These are phyloP conservation scores for Leptographium procerum DNA, from an alignment of 2,329 filamentous ascomycete species.

Conservation along the genomic window DNA sequence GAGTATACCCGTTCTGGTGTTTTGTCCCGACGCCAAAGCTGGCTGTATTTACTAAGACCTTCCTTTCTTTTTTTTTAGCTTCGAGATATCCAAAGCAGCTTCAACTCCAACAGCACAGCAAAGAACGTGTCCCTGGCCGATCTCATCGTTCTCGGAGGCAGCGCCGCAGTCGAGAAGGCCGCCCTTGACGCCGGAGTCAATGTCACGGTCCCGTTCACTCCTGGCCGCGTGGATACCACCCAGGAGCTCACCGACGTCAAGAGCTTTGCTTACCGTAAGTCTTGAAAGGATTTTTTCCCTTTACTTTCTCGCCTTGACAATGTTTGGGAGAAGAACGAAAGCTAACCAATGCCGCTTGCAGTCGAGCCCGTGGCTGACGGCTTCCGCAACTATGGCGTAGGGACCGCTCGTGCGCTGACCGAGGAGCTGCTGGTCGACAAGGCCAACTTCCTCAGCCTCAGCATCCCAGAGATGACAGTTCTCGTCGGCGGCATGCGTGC, in stretches of 20 bases:
- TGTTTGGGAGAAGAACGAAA: background rate
- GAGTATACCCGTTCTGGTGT: background rate
- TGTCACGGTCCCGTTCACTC: conserved; percentile 56
- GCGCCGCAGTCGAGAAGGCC: conserved; percentile 64
- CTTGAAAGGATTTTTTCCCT: too few species aligned
- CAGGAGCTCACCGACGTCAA: conserved; percentile 60
- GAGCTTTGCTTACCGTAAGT: conserved; percentile 37
- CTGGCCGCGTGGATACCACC: conserved; percentile 60
- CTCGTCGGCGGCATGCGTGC: conserved; percentile 62
- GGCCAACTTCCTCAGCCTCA: conserved; percentile 58
- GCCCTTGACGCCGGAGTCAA: conserved; percentile 24
- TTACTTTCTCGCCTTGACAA: too few species aligned
- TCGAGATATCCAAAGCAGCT: conserved; percentile 53
- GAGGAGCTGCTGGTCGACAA: conserved; percentile 64
- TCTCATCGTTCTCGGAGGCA: conserved; percentile 62
- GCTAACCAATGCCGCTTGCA: conserved; percentile 5
- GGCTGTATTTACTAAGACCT: too few species aligned
- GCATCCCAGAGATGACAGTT: conserved; percentile 59
- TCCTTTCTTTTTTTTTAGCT: conserved; percentile 22
- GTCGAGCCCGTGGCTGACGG: conserved; percentile 59
- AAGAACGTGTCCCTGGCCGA: conserved; percentile 70
- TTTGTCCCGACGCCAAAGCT: background rate
- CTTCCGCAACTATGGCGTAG: conserved; percentile 68
- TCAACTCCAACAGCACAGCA: conserved; percentile 41
- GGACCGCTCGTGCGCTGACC: conserved; percentile 45